Evolutionary conservation across 768 basidiomycete genomes (phyloP), one percentile per base, ranked within the genome.

Genomic region (Sistotremastrum niveocremeum): DNA sequence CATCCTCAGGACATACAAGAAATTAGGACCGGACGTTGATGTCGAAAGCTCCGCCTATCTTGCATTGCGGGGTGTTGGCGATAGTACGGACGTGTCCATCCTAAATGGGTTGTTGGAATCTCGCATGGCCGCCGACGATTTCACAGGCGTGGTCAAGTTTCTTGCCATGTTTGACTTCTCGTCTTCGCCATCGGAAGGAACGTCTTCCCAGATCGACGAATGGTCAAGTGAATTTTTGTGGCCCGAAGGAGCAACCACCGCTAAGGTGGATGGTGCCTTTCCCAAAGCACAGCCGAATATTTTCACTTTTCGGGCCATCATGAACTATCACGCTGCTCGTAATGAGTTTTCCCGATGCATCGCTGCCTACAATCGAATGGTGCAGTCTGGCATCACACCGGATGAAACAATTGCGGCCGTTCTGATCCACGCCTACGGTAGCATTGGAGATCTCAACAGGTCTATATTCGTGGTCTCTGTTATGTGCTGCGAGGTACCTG

Each of bases 41-140:
- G 72, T 86, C 29, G 70, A 77, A 53, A 57, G 63, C 37, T 68
- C 65, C 44, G 74, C 76, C 1, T 54, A 83, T 48, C 62, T 66
- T 33, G 64, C 64, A 30, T 56, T 87, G 37, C 61, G 54, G 35
- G 55, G 61, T 28, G 57, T 78, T 48, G 62, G 65, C 49, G 53
- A 52, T 9, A 59, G 51, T 3, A 60, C 62, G 1, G 69, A 73
- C 37, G 73, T 76, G n/a, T 58, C 61, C 31, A 68, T 77, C n/a
- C 56, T 87, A 57, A 88, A 88, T 67, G 70, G 70, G 49, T 63
- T 87, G n/a, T 66, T 85, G 39, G 74, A 74, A 50, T 67, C 78
- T 37, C 67, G 72, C 39, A 57, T 88, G 37, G 78, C 80, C 55
- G 57, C 63, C 32, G 60, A 65, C 53, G 76, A 86, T 61, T 42